Percentiles rank a stretch among this genome's conserved stretches.
Evolutionary conservation across 2,329 filamentous ascomycete species (phyloP).

Genomic region (Phyllosticta citrichinensis): DNA sequence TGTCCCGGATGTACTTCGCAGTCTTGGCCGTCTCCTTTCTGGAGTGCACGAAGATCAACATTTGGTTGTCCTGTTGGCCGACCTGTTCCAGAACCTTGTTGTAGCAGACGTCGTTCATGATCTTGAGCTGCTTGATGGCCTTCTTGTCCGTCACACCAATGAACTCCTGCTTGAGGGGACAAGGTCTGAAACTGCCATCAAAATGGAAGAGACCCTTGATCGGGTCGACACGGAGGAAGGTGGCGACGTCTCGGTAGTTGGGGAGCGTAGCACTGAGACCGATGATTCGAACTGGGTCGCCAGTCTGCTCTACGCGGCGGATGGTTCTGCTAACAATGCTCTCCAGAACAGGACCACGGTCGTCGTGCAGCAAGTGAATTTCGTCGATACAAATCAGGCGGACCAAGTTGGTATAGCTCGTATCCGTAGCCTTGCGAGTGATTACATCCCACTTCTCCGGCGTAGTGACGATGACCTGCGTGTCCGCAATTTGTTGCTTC

Average conservation of each 20-base stretch:
- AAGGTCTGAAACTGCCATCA: constrained; percentile 86
- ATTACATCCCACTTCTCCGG: constrained; percentile 99
- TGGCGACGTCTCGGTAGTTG: constrained; percentile 93
- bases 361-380: constrained; percentile 94
- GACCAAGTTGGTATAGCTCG: constrained; percentile 95
- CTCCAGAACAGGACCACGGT: constrained; percentile 90
- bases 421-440: constrained; percentile 91
- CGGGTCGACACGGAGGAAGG: constrained; percentile 82
- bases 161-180: constrained; percentile 91
- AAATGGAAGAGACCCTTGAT: constrained; percentile 90
- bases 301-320: constrained; percentile 84
- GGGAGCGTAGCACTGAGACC: constrained; percentile 91
- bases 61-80: constrained; percentile 85
- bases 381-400: constrained; percentile 94
- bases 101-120: constrained; percentile 98
- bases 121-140: constrained; percentile 96
- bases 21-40: constrained; percentile 98
- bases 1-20: constrained; percentile 89
- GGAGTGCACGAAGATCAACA: constrained; percentile 98
- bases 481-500: constrained; percentile 96
- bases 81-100: constrained; percentile 96
- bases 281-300: constrained; percentile 82
- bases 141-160: constrained; percentile 97
- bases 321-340: constrained; percentile 95
- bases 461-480: constrained; percentile 95